Evolutionary conservation across 2,329 filamentous ascomycete species (phyloP).

Genomic region (Cercospora zeina): DNA sequence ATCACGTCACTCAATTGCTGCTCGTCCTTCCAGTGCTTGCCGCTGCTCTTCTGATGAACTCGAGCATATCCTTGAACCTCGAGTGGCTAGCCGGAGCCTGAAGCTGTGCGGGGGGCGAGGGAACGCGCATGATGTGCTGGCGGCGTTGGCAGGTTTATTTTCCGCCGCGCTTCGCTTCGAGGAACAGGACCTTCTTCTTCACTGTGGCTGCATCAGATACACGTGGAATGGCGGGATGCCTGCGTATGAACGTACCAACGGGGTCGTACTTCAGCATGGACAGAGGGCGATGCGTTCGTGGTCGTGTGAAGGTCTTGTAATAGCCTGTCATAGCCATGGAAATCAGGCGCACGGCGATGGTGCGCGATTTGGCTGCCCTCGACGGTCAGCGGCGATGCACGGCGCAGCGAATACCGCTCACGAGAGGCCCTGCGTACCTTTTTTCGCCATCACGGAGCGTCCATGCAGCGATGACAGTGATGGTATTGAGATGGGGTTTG

Average conservation of each 20-base stretch:
- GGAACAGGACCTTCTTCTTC: conserved; percentile 90
- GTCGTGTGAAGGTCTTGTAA: conserved; percentile 87
- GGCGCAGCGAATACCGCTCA: neutral
- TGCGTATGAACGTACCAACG: conserved; percentile 63
- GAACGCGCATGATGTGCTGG: neutral
- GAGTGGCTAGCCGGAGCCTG: neutral
- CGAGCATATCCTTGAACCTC: neutral
- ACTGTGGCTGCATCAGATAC: conserved; percentile 55
- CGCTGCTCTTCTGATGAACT: neutral
- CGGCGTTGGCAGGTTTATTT: conserved; percentile 14
- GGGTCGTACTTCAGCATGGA: conserved; percentile 99
- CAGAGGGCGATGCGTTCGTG: conserved; percentile 76
- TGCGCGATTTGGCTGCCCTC: conserved; percentile 76
- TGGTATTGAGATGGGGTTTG: neutral
- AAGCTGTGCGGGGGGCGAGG: neutral
- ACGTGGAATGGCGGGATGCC: neutral
- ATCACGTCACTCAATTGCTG: neutral
- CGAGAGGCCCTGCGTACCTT: conserved; percentile 31
- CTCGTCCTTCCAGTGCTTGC: neutral
- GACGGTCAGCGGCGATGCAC: neutral
- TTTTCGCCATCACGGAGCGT: conserved; percentile 34
- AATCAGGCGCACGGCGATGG: conserved; percentile 88
- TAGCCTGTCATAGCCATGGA: conserved; percentile 99
- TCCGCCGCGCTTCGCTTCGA: conserved; percentile 83
- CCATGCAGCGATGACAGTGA: neutral